These are phyloP conservation scores for Mortierella sp. DNA, from an alignment of 371 early-diverging fungal genomes.

Conservation along the genomic window DNA sequence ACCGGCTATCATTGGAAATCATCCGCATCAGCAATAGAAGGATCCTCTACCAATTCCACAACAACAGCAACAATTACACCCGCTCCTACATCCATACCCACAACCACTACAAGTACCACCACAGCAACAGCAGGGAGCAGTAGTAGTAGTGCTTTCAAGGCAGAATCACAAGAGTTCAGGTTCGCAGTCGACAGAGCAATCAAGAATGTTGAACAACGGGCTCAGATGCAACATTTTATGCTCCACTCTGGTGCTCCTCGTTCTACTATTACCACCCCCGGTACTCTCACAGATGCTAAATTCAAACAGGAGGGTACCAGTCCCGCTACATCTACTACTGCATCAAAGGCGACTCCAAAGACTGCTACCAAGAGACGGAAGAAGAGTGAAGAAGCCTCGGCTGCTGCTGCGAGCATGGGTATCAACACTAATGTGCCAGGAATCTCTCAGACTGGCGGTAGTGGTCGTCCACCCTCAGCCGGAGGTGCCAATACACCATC, in stretches of 20 bases:
- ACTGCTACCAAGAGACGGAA: constrained; percentile 39
- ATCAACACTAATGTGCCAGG: constrained; percentile 28
- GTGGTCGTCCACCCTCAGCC: constrained; percentile 8
- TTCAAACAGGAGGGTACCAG: constrained; percentile 21
- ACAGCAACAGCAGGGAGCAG: constrained; percentile 12
- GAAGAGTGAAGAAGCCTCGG: constrained; percentile 46
- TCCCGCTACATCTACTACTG: background rate
- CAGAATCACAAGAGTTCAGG: constrained; percentile 38
- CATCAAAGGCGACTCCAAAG: constrained; percentile 20
- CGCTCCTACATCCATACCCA: background rate
- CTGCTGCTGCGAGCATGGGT: constrained; percentile 36
- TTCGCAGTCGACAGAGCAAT: constrained; percentile 35
- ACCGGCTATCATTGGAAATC: constrained; percentile 83
- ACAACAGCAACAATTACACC: background rate
- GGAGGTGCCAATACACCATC: constrained; percentile 12
- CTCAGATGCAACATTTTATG: constrained; percentile 16
- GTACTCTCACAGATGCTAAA: constrained; percentile 24
- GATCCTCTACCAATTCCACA: constrained; percentile 1
- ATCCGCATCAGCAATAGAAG: constrained; percentile 21
- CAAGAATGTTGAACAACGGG: constrained; percentile 26
- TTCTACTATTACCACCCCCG: too few relatives aligned
- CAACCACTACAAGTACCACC: too few relatives aligned
- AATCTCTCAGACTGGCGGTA: too few relatives aligned
- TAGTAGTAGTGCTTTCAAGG: background rate
- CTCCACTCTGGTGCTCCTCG: constrained; percentile 12